Conservation (phyloP, 129 eudicot genomes). For the Chrysanthemum seticuspe region DNA sequence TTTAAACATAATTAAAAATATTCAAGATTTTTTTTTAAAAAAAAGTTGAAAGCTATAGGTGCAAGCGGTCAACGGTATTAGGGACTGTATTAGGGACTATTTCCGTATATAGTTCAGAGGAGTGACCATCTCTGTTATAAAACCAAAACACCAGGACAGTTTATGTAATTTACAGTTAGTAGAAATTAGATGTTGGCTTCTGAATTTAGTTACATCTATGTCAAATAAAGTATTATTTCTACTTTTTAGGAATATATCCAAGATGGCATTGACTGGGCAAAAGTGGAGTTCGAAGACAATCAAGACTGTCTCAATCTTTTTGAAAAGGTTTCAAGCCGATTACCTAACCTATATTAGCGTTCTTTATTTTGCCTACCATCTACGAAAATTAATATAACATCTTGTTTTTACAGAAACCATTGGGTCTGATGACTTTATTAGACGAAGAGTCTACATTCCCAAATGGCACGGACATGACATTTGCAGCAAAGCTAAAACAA, state of each 20-base stretch:
- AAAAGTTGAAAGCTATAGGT: too few relatives aligned
- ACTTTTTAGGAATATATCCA: slow-evolving; percentile 84
- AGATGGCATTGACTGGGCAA: slow-evolving; percentile 97
- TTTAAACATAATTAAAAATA: too few relatives aligned
- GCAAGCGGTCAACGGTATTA: too few relatives aligned
- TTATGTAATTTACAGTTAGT: too few relatives aligned
- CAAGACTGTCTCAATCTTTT: slow-evolving; percentile 88
- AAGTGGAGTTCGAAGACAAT: slow-evolving; percentile 96
- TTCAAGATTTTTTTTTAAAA: too few relatives aligned
- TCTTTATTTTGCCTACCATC: neutral
- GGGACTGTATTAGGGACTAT: too few relatives aligned
- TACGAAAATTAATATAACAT: slow-evolving; percentile 12
- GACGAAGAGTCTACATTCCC: slow-evolving; percentile 98
- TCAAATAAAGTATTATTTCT: neutral
- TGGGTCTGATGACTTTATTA: slow-evolving; percentile 79
- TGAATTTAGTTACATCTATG: neutral
- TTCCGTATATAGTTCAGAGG: too few relatives aligned
- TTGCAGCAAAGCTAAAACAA: slow-evolving; percentile 84
- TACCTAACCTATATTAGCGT: too few relatives aligned
- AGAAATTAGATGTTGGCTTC: neutral
- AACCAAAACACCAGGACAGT: too few relatives aligned
- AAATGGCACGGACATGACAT: slow-evolving; percentile 84
- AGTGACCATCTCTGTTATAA: too few relatives aligned
- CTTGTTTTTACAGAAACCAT: slow-evolving; percentile 73
- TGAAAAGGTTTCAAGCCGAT: slow-evolving; percentile 60